Percentiles rank a stretch among this genome's conserved stretches.
Conservation (phyloP, 345 rosid genomes). For the Gynandropsis gynandra region DNA sequence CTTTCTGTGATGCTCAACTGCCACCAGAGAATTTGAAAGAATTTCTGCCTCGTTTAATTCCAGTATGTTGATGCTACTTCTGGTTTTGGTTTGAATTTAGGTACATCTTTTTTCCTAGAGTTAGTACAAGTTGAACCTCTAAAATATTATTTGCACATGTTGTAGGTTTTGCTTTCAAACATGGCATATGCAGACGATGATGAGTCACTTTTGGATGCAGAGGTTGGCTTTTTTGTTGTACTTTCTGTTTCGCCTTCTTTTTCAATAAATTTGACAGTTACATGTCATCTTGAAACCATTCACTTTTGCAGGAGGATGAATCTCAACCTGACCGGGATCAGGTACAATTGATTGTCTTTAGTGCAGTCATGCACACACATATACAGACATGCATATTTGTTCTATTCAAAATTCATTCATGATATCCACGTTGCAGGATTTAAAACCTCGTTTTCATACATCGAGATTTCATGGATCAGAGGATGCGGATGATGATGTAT, state of each 20-base stretch:
- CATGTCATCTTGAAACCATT: slow-evolving; percentile 12
- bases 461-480: slow-evolving; percentile 89
- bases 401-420: slow-evolving; percentile 16
- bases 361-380: slow-evolving; percentile 6
- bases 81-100: slow-evolving; percentile 13
- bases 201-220: slow-evolving; percentile 77
- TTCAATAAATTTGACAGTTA: slow-evolving; percentile 3
- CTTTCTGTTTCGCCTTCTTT: slow-evolving; percentile 15
- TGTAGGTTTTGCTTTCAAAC: slow-evolving; percentile 75
- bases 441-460: slow-evolving; percentile 93
- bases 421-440: slow-evolving; percentile 49
- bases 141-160: slow-evolving; percentile 16
- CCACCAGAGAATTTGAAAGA: slow-evolving; percentile 74
- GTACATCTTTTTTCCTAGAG: not conserved
- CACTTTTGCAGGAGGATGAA: slow-evolving; percentile 76
- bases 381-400: not conserved
- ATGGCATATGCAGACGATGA: slow-evolving; percentile 97
- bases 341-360: slow-evolving; percentile 42
- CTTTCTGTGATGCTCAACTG: slow-evolving; percentile 78
- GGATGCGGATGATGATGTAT: slow-evolving; percentile 71
- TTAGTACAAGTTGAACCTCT: slow-evolving; percentile 1
- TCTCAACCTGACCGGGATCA: slow-evolving; percentile 98
- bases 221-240: slow-evolving; percentile 42
- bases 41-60: slow-evolving; percentile 73
- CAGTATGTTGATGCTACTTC: slow-evolving; percentile 38